phyloP scores from a whole-genome alignment of 257 asterid genomes.

The Capsicum chinense region DNA sequence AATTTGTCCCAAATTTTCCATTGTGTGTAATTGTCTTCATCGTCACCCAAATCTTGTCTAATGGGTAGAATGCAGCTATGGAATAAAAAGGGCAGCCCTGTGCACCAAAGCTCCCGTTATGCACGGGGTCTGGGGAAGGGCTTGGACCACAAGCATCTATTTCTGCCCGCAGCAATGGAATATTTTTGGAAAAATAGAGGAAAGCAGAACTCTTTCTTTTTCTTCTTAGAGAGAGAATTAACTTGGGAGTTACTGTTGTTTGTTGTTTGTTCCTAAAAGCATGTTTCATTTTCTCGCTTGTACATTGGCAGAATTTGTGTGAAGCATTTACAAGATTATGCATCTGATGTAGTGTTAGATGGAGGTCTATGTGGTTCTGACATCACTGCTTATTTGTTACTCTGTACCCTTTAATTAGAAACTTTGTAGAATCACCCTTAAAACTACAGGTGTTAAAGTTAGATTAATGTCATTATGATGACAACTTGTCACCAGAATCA shows the following conservation, averaged over 20 bases:
- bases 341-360: not conserved
- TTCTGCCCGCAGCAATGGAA: no score
- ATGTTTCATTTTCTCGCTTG: not conserved
- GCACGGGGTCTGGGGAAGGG: no score
- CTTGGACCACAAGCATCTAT: no score
- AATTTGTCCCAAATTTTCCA: not conserved
- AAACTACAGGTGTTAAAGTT: not conserved
- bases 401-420: not conserved
- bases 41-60: not conserved
- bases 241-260: not conserved
- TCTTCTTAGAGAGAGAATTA: not conserved
- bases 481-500: not conserved
- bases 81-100: no score
- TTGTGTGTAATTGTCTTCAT: not conserved
- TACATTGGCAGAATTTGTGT: not conserved
- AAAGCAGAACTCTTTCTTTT: not conserved
- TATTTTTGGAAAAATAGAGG: not conserved
- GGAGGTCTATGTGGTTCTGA: not conserved
- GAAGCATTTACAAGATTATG: constrained; percentile 11
- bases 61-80: not conserved
- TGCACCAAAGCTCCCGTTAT: no score
- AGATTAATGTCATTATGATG: not conserved
- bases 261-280: not conserved
- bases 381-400: not conserved
- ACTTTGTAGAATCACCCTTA: not conserved